Conservation (phyloP, 441 rosid species). For the Metrosideros polymorpha region DNA sequence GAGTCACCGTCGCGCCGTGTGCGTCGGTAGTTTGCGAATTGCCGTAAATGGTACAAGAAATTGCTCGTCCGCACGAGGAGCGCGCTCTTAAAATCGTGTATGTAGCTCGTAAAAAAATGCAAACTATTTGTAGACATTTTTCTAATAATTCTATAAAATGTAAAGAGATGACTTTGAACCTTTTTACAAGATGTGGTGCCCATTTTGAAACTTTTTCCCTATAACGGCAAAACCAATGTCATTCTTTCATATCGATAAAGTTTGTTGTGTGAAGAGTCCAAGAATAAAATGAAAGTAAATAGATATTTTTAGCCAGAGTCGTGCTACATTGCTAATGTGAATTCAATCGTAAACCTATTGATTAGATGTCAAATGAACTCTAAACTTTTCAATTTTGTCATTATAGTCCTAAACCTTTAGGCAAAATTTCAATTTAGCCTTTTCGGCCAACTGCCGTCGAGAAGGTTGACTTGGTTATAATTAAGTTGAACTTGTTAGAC, state of each 20-base stretch:
- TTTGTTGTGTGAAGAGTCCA: not conserved
- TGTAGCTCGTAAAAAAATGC: not conserved
- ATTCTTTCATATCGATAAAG: not conserved
- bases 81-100: not conserved
- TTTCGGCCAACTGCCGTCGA: rapidly evolving
- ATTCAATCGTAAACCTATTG: not conserved
- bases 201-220: not conserved
- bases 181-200: not conserved
- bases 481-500: not conserved
- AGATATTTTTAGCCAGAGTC: not conserved
- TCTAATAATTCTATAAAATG: not conserved
- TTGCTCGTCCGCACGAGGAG: no score
- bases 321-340: not conserved
- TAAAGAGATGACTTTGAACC: not conserved
- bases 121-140: not conserved
- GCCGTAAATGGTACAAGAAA: no score
- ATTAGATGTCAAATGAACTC: not conserved
- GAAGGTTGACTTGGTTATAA: no score
- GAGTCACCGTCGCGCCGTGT: no score
- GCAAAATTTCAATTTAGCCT: not conserved
- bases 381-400: not conserved
- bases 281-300: not conserved
- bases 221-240: not conserved
- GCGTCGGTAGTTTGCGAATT: no score
- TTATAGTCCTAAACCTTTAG: not conserved